Percentiles rank a stretch among this genome's conserved stretches.
Evolutionary conservation across 140 eudicot species (phyloP).

Genomic region (Anethum foeniculum): DNA sequence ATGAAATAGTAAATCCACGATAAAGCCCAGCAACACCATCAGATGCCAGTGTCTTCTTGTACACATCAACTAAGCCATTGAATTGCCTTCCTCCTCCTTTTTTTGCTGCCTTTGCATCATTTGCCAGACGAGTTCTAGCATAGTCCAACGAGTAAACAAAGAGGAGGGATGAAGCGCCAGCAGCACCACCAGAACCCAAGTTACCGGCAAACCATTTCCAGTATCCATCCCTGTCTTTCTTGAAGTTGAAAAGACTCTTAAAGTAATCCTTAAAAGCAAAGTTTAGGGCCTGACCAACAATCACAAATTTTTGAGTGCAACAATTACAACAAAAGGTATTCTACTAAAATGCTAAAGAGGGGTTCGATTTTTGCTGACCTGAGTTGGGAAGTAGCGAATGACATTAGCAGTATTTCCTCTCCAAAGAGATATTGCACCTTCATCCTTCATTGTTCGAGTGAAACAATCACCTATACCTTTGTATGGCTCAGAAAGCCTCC

Average conservation of each 20-base stretch:
- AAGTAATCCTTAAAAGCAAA: constrained; percentile 54
- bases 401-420: constrained; percentile 60
- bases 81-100: constrained; percentile 39
- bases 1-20: constrained; percentile 42
- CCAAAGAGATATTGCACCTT: constrained; percentile 36
- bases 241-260: constrained; percentile 42
- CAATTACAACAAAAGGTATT: background rate
- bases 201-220: constrained; percentile 63
- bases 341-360: too few relatives aligned
- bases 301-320: background rate
- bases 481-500: too few relatives aligned
- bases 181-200: constrained; percentile 48
- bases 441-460: too few relatives aligned
- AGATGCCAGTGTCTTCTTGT: constrained; percentile 19
- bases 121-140: constrained; percentile 52
- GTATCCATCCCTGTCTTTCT: constrained; percentile 47
- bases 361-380: constrained; percentile 29
- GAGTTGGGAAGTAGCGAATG: constrained; percentile 60
- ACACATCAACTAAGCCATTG: background rate
- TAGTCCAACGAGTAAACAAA: constrained; percentile 48
- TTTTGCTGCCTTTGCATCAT: constrained; percentile 46
- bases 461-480: too few relatives aligned
- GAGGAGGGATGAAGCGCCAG: constrained; percentile 43
- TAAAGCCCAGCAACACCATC: constrained; percentile 46
- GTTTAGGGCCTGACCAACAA: constrained; percentile 35